A percentile compares a stretch with the other conserved stretches of the same genome.
Evolutionary conservation across 768 basidiomycete genomes (phyloP).

Genomic region (Neoboletus magnificus): DNA sequence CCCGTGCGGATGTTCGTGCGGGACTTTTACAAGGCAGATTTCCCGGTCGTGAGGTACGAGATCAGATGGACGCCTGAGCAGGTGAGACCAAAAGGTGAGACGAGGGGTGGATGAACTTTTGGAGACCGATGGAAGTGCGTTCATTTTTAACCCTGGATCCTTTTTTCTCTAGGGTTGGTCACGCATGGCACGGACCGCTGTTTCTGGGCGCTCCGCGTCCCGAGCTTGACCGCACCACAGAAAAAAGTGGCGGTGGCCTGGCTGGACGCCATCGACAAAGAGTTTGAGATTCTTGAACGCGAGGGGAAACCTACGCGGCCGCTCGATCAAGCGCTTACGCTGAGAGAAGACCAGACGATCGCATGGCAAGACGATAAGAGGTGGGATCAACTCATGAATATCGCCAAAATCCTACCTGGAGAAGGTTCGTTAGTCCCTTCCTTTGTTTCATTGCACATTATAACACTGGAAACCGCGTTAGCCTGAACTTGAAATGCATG

Average conservation of each 20-base stretch:
- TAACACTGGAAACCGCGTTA: not conserved
- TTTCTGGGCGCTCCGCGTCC: conserved; percentile 58
- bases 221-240: conserved; percentile 47
- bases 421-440: conserved; percentile 9
- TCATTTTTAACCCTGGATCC: not conserved
- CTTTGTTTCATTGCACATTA: not conserved
- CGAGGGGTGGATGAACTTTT: not conserved
- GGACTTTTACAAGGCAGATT: conserved; percentile 53
- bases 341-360: conserved; percentile 50
- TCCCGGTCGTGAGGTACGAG: conserved; percentile 65
- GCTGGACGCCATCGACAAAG: conserved; percentile 49
- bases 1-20: conserved; percentile 60
- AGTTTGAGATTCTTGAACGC: conserved; percentile 40
- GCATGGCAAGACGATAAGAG: conserved; percentile 52
- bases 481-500: not conserved
- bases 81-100: conserved; percentile 48
- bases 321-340: conserved; percentile 43
- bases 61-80: conserved; percentile 70
- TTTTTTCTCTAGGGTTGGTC: conserved; percentile 49
- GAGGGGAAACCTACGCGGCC: conserved; percentile 30
- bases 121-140: not conserved
- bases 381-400: conserved; percentile 50
- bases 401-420: conserved; percentile 31
- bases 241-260: conserved; percentile 49
- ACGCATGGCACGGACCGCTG: conserved; percentile 66